Evolutionary conservation across 2,329 filamentous ascomycete genomes (phyloP), one percentile per base, ranked within the genome.

Genomic region (Arthrinium puccinioides): DNA sequence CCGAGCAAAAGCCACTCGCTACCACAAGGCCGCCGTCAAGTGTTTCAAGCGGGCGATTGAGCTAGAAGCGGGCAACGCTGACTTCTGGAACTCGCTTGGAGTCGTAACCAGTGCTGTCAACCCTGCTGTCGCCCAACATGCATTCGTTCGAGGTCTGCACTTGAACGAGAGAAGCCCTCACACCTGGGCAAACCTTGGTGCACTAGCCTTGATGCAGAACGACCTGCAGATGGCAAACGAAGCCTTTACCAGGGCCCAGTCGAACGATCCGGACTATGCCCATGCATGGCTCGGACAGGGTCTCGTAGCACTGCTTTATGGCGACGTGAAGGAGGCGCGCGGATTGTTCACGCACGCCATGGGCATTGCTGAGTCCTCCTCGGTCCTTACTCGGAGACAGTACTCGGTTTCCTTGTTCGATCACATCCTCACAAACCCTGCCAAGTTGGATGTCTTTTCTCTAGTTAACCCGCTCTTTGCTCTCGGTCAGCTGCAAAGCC

Each of bases 11-110:
- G 69, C 72, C 14, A 74, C 78, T 53, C 74, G 72, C 47, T 88
- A 87, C 48, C 68, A 92, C 32, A 89, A 84, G 57, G 82, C 88
- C 6, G 77, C 92, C 2, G 83, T 97, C 45, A 76, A 82, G 38
- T 92, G 87, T 51, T 97, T 98, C 72, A 98, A 98, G 64, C 76
- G 87, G 30, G 86, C 92, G 1, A 98, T 98, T 46, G 92, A 97
- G 61, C 71, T 96, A 1, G 94, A 98, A 60, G 85, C 89, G 6
- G 86, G 88, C 36, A 98, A 97, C 54, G 70, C 87, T 0, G 90
- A 97, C 48, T 97, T 97, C 59, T 98, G 92, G 92, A 97, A 97
- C 54, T 83, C 92, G 0, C 72, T 98, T 3, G 92, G 90, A 34
- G 87, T 97, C 4, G 87, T 86, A 19, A 96, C 92, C 3, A 89